phyloP scores from a whole-genome alignment of 257 asterid species.

The Solanum bukasovii region DNA sequence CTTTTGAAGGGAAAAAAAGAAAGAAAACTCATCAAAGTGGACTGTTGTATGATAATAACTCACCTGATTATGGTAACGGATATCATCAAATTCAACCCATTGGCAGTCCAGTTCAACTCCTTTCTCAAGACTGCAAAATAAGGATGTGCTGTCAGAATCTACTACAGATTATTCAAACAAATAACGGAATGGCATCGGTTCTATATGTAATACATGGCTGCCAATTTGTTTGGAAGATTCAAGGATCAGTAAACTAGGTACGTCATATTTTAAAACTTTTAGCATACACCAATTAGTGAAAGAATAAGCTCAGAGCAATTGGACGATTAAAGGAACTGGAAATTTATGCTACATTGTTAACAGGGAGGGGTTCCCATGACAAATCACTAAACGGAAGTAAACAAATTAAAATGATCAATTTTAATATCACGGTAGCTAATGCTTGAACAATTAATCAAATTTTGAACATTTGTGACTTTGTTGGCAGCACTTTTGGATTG shows the following conservation, averaged over 20 bases:
- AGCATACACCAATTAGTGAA: background rate
- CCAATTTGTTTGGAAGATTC: background rate
- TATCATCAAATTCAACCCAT: conserved; percentile 89
- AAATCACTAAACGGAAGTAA: background rate
- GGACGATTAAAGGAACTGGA: background rate
- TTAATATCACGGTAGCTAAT: background rate
- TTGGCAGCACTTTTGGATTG: background rate
- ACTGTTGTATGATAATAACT: background rate
- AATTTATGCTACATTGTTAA: background rate
- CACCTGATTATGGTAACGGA: conserved; percentile 93
- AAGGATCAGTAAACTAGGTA: background rate
- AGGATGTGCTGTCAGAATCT: background rate
- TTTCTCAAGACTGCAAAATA: conserved; percentile 65
- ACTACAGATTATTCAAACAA: background rate
- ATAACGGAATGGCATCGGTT: background rate
- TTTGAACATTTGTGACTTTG: background rate
- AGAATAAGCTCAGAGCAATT: background rate
- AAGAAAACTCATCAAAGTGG: background rate
- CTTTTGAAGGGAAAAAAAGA: background rate
- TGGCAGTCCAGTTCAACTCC: conserved; percentile 88
- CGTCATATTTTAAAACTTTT: background rate
- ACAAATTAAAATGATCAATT: background rate
- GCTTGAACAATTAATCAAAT: background rate
- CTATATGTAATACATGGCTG: background rate
- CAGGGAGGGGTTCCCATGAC: background rate